Evolutionary conservation across 352 stramenopile genomes (phyloP).

Genomic region (Phytophthora hibernalis): DNA sequence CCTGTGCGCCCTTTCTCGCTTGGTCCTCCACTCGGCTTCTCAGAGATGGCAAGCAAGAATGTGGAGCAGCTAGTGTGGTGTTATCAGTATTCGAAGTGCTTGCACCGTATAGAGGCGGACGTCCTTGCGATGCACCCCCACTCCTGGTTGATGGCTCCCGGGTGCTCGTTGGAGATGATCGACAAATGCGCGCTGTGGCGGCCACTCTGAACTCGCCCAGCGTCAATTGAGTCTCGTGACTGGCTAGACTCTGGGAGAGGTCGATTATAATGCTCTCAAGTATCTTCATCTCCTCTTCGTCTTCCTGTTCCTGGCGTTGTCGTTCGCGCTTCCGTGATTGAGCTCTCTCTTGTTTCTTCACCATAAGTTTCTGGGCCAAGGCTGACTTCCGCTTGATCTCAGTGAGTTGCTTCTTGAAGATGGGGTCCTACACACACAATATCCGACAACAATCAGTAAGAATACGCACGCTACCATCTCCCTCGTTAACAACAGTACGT

Average conservation of each 20-base stretch:
- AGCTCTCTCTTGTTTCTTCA: not conserved
- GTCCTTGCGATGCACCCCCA: conserved; percentile 13
- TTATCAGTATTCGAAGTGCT: not conserved
- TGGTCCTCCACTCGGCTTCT: not conserved
- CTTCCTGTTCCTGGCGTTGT: not conserved
- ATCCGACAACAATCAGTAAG: not conserved
- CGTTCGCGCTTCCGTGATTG: not conserved
- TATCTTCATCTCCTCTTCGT: conserved; percentile 6
- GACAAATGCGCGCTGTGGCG: conserved; percentile 31
- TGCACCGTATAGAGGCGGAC: conserved; percentile 23
- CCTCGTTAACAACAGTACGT: conserved; percentile 13
- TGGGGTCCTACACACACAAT: conserved; percentile 24
- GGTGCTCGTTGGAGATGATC: conserved; percentile 31
- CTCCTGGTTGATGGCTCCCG: conserved; percentile 35
- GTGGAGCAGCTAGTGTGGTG: conserved; percentile 14
- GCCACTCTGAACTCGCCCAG: conserved; percentile 6
- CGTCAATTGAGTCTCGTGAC: conserved; percentile 41
- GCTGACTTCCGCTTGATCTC: conserved; percentile 11
- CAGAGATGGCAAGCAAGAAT: not conserved
- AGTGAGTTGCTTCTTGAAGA: conserved; percentile 19
- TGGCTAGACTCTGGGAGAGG: conserved; percentile 27
- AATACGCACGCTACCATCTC: not conserved
- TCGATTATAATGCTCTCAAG: not conserved
- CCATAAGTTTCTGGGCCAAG: not conserved
- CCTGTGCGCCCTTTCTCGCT: conserved; percentile 17